Percentiles rank a stretch among this genome's conserved stretches.
phyloP scores from a whole-genome alignment of 2,329 filamentous ascomycete species.

The Neophaeococcomyces mojaviensis region DNA sequence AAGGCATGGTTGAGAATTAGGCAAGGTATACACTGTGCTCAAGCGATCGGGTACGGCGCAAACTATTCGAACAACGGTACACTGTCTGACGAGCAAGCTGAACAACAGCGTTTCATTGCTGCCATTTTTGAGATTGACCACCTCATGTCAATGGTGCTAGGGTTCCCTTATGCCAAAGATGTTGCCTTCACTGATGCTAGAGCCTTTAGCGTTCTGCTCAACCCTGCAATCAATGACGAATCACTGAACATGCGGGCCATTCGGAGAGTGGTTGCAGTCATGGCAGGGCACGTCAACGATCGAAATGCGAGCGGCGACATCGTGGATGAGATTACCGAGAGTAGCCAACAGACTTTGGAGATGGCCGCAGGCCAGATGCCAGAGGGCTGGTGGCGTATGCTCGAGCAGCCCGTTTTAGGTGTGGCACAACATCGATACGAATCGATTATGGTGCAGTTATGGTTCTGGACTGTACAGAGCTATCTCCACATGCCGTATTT shows the following conservation, averaged over 20 bases:
- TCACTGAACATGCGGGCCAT: constrained; percentile 19
- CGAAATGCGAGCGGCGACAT: constrained; percentile 12
- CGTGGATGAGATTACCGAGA: constrained; percentile 10
- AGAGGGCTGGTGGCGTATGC: constrained; percentile 16
- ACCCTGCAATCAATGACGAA: constrained; percentile 8
- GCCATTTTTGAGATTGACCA: constrained; percentile 19
- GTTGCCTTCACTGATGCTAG: constrained; percentile 18
- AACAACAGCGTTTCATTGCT: constrained; percentile 18
- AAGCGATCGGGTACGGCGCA: constrained; percentile 14
- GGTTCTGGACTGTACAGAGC: constrained; percentile 22
- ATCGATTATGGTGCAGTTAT: constrained; percentile 18
- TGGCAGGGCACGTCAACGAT: constrained; percentile 17
- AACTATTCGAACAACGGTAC: constrained; percentile 1
- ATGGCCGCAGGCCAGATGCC: constrained; percentile 16
- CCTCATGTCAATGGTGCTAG: constrained; percentile 19
- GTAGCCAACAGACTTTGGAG: constrained; percentile 13
- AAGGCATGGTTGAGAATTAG: constrained; percentile 19
- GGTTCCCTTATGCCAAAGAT: constrained; percentile 18
- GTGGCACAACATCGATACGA: constrained; percentile 14
- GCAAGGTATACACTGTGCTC: constrained; percentile 12
- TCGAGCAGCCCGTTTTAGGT: constrained; percentile 9
- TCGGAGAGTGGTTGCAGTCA: constrained; percentile 15
- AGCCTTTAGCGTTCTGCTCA: constrained; percentile 14
- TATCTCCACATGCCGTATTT: constrained; percentile 20
- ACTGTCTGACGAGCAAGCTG: constrained; percentile 2